phyloP scores from a whole-genome alignment of 164 flowering plant species.

The Taxillus chinensis region DNA sequence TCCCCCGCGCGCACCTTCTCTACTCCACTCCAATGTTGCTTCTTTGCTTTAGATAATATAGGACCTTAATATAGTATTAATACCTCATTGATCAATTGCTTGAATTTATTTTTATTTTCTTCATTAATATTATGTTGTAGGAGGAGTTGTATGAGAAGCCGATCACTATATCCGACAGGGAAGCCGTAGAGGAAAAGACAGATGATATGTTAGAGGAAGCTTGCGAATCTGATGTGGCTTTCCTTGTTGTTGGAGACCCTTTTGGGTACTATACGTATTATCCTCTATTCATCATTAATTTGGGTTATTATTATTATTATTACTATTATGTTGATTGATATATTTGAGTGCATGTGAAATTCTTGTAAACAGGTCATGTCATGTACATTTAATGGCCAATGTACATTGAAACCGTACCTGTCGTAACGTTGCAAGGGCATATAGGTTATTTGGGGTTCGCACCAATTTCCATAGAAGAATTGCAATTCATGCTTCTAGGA shows the following conservation, averaged over 20 bases:
- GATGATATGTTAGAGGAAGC: slow-evolving; percentile 62
- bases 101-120: not conserved
- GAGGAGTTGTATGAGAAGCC: slow-evolving; percentile 66
- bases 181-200: slow-evolving; percentile 81
- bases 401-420: no score
- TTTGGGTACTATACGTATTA: slow-evolving; percentile 52
- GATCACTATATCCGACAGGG: slow-evolving; percentile 70
- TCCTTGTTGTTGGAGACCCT: slow-evolving; percentile 94
- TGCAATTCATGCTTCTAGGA: no score
- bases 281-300: not conserved
- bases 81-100: not conserved
- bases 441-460: no score
- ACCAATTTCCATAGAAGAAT: no score
- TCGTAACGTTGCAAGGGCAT: no score
- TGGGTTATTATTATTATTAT: not conserved
- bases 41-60: not conserved
- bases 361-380: no score
- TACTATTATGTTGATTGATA: not conserved
- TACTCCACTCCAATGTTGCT: not conserved
- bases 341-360: not conserved
- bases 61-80: no score
- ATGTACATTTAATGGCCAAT: no score
- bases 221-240: slow-evolving; percentile 53
- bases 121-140: slow-evolving; percentile 19
- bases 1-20: not conserved